phyloP scores from a whole-genome alignment of 371 early-diverging fungal species.

The Saksenaea vasiformis region DNA sequence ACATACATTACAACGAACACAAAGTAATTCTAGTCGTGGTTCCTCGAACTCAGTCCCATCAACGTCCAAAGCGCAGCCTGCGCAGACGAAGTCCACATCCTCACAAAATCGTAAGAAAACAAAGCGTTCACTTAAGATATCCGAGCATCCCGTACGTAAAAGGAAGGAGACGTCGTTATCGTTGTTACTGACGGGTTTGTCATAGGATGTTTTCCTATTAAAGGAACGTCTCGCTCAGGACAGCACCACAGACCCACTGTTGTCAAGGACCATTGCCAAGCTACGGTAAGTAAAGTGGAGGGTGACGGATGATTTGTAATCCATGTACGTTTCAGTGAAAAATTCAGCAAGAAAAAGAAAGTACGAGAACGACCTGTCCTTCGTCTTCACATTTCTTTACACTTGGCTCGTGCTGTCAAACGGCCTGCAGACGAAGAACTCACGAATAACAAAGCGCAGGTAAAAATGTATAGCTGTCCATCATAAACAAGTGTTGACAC shows the following conservation, averaged over 20 bases:
- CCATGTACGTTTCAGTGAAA: neutral
- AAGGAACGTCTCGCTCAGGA: neutral
- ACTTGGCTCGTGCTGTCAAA: neutral
- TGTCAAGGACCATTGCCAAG: neutral
- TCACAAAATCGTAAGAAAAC: neutral
- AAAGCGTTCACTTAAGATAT: neutral
- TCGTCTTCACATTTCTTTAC: neutral
- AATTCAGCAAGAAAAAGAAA: neutral
- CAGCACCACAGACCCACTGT: neutral
- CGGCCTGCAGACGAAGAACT: neutral
- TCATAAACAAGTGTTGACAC: neutral
- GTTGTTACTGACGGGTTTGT: neutral
- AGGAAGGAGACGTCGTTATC: neutral
- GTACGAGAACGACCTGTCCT: neutral
- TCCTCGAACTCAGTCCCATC: neutral
- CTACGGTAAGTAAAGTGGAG: neutral
- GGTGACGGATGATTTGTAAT: neutral
- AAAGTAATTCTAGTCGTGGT: neutral
- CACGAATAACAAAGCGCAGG: neutral
- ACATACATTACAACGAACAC: neutral
- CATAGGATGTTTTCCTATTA: constrained; percentile 1
- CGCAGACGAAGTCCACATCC: neutral
- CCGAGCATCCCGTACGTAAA: constrained; percentile 3
- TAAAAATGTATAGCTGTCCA: neutral
- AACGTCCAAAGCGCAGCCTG: neutral